phyloP scores from a whole-genome alignment of 2,329 filamentous ascomycete species.

The Fusarium tjaetaba region DNA sequence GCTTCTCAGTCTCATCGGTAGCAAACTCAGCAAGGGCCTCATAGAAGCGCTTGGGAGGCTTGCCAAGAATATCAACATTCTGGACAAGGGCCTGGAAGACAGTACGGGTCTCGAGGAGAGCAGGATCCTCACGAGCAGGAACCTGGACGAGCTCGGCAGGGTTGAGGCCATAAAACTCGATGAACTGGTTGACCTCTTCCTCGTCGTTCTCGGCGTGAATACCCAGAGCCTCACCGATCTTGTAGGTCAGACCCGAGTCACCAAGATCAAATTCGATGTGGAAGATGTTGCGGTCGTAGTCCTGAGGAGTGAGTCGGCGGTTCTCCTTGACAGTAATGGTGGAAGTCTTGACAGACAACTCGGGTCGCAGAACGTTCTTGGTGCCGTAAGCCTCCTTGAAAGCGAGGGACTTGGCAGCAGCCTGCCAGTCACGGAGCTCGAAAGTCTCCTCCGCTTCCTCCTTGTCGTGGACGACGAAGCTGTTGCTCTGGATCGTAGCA shows the following conservation, averaged over 20 bases:
- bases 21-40: constrained; percentile 90
- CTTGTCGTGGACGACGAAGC: constrained; percentile 85
- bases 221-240: constrained; percentile 96
- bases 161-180: constrained; percentile 87
- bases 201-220: constrained; percentile 96
- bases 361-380: constrained; percentile 78
- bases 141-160: constrained; percentile 89
- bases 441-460: constrained; percentile 74
- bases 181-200: constrained; percentile 82
- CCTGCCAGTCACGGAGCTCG: constrained; percentile 78
- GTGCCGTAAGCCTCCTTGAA: constrained; percentile 97
- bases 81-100: constrained; percentile 91
- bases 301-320: constrained; percentile 84
- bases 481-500: constrained; percentile 76
- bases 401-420: constrained; percentile 83
- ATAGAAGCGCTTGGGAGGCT: constrained; percentile 98
- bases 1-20: constrained; percentile 82
- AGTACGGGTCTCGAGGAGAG: constrained; percentile 84
- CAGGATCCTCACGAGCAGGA: constrained; percentile 80
- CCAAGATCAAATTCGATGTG: constrained; percentile 99
- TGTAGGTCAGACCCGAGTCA: constrained; percentile 89
- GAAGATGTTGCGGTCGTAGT: constrained; percentile 99
- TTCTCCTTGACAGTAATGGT: constrained; percentile 95
- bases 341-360: constrained; percentile 84
- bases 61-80: constrained; percentile 96